Conservation (phyloP, 306 rosid genomes). For the Lathyrus tuberosus region DNA sequence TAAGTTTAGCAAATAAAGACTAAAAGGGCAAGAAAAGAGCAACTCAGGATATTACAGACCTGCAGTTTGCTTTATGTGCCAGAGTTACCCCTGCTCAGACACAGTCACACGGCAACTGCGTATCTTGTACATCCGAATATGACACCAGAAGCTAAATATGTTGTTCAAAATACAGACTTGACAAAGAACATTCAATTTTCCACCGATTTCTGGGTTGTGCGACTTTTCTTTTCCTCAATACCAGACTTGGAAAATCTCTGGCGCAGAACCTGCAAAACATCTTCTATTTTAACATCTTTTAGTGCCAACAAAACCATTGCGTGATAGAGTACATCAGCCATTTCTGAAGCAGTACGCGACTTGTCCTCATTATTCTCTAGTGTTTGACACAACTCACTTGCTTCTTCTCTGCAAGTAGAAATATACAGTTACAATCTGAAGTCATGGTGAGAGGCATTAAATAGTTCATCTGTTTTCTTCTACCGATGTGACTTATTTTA, state of each 20-base stretch:
- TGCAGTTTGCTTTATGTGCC: constrained; percentile 12
- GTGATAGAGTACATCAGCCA: constrained; percentile 86
- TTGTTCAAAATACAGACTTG: constrained; percentile 1
- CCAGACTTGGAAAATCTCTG: constrained; percentile 85
- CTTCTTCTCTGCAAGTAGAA: constrained; percentile 70
- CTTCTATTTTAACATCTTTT: constrained; percentile 78
- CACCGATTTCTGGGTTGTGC: constrained; percentile 32
- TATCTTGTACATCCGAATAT: constrained; percentile 5
- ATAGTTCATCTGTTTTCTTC: constrained; percentile 16
- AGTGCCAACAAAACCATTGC: constrained; percentile 71
- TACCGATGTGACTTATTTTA: not conserved
- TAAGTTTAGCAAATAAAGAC: not conserved
- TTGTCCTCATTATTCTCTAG: constrained; percentile 70
- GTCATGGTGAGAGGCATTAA: not conserved
- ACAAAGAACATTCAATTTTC: constrained; percentile 32
- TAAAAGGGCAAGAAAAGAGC: not conserved
- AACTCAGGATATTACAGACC: not conserved
- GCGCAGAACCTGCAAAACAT: constrained; percentile 72
- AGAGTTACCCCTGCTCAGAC: not conserved
- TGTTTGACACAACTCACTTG: constrained; percentile 77
- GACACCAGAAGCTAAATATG: constrained; percentile 18
- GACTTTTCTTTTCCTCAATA: constrained; percentile 75
- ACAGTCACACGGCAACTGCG: not conserved
- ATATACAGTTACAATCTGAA: constrained; percentile 18
- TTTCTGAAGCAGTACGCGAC: constrained; percentile 74